Percentiles rank a stretch among this genome's conserved stretches.
Evolutionary conservation across 148 eudicot genomes (phyloP).

Genomic region (Chenopodium album): DNA sequence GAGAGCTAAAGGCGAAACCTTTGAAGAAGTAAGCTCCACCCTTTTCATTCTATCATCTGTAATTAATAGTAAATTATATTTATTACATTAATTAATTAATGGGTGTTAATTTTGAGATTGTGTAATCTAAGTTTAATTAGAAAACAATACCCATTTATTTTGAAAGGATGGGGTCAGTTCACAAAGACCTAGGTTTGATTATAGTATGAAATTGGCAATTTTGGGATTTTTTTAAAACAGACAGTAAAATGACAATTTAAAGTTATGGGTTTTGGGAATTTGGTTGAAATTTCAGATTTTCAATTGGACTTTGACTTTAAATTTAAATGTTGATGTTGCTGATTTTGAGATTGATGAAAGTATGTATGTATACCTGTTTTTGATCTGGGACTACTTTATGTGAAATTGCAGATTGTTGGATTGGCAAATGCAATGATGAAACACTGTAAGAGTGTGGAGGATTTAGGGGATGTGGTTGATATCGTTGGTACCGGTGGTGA

Average conservation of each 20-base stretch:
- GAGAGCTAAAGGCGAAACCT: slow-evolving; percentile 99
- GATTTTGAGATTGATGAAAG: slow-evolving; percentile 2
- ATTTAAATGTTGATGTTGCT: no score
- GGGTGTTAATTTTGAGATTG: no score
- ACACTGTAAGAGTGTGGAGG: slow-evolving; percentile 62
- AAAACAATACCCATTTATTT: no score
- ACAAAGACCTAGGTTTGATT: background rate
- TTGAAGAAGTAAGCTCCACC: slow-evolving; percentile 59
- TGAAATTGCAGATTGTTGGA: slow-evolving; percentile 67
- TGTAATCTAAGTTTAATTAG: no score
- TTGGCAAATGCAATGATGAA: slow-evolving; percentile 96
- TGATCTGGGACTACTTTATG: slow-evolving; percentile 3
- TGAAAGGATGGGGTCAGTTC: no score
- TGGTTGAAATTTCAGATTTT: background rate
- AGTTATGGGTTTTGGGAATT: background rate
- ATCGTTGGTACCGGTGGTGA: slow-evolving; percentile 99
- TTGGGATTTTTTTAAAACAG: no score
- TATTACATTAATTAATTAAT: no score
- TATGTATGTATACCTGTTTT: slow-evolving; percentile 1
- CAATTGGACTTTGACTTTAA: background rate
- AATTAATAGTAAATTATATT: background rate
- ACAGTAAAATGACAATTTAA: background rate
- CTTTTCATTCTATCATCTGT: background rate
- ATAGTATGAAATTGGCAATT: background rate
- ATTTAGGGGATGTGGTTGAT: slow-evolving; percentile 74